A percentile compares a stretch with the other conserved stretches of the same genome.
Evolutionary conservation across 2,329 filamentous ascomycete genomes (phyloP).

Genomic region (Ceratocystis harringtonii): DNA sequence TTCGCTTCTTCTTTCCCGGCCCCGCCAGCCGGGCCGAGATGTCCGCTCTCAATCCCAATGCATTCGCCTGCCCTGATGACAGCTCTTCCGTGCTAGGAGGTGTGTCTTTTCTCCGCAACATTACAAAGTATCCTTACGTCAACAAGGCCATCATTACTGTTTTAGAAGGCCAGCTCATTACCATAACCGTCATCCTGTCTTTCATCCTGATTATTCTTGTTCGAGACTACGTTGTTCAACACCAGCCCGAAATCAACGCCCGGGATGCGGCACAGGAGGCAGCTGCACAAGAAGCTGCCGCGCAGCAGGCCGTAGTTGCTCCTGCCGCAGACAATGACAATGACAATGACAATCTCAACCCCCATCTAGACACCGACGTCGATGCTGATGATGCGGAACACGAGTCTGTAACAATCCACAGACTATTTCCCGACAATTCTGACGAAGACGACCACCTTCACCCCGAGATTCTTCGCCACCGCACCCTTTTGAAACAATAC

Average conservation of each 20-base stretch:
- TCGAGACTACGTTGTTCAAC: slow-evolving; percentile 93
- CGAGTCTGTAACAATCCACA: not conserved
- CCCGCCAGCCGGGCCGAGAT: slow-evolving; percentile 8
- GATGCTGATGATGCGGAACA: not conserved
- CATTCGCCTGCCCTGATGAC: slow-evolving; percentile 13
- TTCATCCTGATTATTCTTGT: slow-evolving; percentile 97
- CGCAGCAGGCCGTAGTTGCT: not conserved
- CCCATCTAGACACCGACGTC: not conserved
- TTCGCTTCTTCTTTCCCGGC: slow-evolving; percentile 5
- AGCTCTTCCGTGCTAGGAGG: slow-evolving; percentile 40
- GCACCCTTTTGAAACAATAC: not conserved
- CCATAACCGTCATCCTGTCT: slow-evolving; percentile 73
- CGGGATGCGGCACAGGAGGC: slow-evolving; percentile 37
- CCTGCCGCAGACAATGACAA: not conserved
- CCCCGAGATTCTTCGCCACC: not conserved
- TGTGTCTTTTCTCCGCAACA: slow-evolving; percentile 39
- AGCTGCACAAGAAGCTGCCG: not conserved
- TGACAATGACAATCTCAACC: not conserved
- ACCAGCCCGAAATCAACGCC: slow-evolving; percentile 85
- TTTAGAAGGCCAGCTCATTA: slow-evolving; percentile 87
- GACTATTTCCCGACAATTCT: not conserved
- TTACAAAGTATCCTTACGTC: slow-evolving; percentile 54
- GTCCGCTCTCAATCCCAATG: not conserved
- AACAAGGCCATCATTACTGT: slow-evolving; percentile 72
- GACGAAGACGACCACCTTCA: not conserved